phyloP scores from a whole-genome alignment of 2,329 filamentous ascomycete genomes.

The Xylariaceae sp. region DNA sequence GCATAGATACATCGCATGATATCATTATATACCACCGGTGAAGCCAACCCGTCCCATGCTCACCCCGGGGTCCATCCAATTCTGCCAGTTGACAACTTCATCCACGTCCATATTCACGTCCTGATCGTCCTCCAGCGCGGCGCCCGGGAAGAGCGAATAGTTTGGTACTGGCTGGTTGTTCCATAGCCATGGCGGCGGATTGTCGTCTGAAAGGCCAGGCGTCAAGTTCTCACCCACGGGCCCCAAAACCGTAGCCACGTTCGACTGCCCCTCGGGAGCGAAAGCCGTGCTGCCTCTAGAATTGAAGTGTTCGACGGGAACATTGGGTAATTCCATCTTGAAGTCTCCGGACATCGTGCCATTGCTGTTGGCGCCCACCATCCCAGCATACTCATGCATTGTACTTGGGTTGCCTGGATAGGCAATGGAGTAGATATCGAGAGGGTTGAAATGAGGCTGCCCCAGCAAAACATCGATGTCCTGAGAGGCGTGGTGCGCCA shows the following conservation, averaged over 20 bases:
- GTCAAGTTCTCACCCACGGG: conserved; percentile 1
- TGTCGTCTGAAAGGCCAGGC: conserved; percentile 26
- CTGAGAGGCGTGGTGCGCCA: conserved; percentile 10
- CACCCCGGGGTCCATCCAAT: conserved; percentile 36
- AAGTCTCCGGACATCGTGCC: conserved; percentile 8
- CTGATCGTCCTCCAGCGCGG: conserved; percentile 31
- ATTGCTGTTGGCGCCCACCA: conserved; percentile 16
- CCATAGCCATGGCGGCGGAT: conserved; percentile 44
- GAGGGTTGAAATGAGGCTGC: conserved; percentile 35
- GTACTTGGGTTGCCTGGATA: conserved; percentile 14
- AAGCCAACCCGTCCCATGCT: conserved; percentile 29
- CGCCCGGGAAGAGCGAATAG: conserved; percentile 5
- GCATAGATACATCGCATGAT: background rate
- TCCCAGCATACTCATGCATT: conserved; percentile 7
- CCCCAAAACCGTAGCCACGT: background rate
- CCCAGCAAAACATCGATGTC: conserved; percentile 39
- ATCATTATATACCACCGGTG: conserved; percentile 27
- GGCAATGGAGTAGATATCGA: conserved; percentile 33
- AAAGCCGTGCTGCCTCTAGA: conserved; percentile 7
- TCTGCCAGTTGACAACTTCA: conserved; percentile 47
- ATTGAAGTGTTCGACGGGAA: conserved; percentile 18
- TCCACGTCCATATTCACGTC: conserved; percentile 36
- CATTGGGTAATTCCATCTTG: conserved; percentile 9
- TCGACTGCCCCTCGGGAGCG: background rate
- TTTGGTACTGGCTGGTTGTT: conserved; percentile 20